Conservation (phyloP, 257 asterid genomes). For the Leonotis leonurus region DNA sequence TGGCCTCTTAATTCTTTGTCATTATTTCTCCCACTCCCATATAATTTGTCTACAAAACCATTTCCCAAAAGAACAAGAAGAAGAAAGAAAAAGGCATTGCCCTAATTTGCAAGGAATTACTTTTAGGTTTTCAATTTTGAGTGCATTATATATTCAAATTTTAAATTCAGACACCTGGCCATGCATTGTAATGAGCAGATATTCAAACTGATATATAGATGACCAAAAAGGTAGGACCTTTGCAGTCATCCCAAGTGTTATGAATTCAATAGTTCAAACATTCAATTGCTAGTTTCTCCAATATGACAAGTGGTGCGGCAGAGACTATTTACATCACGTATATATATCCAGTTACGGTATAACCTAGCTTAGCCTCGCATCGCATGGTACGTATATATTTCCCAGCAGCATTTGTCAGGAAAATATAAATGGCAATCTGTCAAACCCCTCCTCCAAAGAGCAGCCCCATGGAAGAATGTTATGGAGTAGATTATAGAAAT, state of each 20-base stretch:
- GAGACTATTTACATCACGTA: not conserved
- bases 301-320: not conserved
- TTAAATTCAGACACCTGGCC: not conserved
- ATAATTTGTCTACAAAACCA: not conserved
- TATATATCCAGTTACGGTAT: not conserved
- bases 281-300: not conserved
- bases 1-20: not conserved
- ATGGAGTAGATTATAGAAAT: not conserved
- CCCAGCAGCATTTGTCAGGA: slow-evolving; percentile 17
- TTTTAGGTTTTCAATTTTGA: not conserved
- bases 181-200: not conserved
- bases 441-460: not conserved
- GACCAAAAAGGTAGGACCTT: not conserved
- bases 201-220: not conserved
- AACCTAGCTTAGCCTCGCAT: not conserved
- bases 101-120: not conserved
- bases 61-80: not conserved
- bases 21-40: not conserved
- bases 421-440: slow-evolving; percentile 18
- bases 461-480: not conserved
- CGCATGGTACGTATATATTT: not conserved
- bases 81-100: not conserved
- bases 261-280: not conserved
- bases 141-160: not conserved
- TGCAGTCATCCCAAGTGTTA: not conserved